Evolutionary conservation across 2,329 filamentous ascomycete genomes (phyloP).

Genomic region (Diaporthe destruens): DNA sequence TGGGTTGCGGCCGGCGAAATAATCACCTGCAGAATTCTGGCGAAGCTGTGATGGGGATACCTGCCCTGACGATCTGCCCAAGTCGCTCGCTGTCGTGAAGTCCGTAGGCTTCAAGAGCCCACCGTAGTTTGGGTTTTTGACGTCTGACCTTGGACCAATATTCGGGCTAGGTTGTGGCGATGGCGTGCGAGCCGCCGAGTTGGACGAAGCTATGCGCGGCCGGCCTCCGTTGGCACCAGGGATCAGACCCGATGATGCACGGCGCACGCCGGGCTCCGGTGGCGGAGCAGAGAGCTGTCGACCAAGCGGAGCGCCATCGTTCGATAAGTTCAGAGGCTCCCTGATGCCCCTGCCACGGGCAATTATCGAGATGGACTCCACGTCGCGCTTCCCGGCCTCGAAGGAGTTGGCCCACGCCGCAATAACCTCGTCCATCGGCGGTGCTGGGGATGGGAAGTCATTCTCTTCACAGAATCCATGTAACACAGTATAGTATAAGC

Average conservation of each 20-base stretch:
- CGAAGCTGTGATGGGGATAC: slow-evolving; percentile 39
- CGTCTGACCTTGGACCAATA: slow-evolving; percentile 48
- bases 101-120: slow-evolving; percentile 57
- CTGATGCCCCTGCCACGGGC: slow-evolving; percentile 76
- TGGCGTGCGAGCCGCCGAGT: slow-evolving; percentile 40
- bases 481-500: slow-evolving; percentile 81
- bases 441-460: slow-evolving; percentile 77
- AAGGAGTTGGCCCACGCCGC: slow-evolving; percentile 74
- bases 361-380: slow-evolving; percentile 75
- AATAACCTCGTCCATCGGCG: slow-evolving; percentile 79
- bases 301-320: slow-evolving; percentile 49
- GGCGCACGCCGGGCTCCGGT: slow-evolving; percentile 53
- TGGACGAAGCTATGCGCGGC: slow-evolving; percentile 54
- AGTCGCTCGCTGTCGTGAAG: slow-evolving; percentile 58
- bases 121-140: slow-evolving; percentile 45
- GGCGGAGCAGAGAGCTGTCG: slow-evolving; percentile 44
- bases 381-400: slow-evolving; percentile 72
- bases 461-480: slow-evolving; percentile 79
- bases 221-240: slow-evolving; percentile 46
- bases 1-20: slow-evolving; percentile 48
- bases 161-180: slow-evolving; percentile 49
- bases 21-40: slow-evolving; percentile 49
- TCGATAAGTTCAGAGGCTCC: slow-evolving; percentile 54
- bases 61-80: slow-evolving; percentile 51
- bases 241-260: slow-evolving; percentile 60